Evolutionary conservation across 495 filamentous ascomycete species (phyloP).

Genomic region (Beverwykella pulmonaria): DNA sequence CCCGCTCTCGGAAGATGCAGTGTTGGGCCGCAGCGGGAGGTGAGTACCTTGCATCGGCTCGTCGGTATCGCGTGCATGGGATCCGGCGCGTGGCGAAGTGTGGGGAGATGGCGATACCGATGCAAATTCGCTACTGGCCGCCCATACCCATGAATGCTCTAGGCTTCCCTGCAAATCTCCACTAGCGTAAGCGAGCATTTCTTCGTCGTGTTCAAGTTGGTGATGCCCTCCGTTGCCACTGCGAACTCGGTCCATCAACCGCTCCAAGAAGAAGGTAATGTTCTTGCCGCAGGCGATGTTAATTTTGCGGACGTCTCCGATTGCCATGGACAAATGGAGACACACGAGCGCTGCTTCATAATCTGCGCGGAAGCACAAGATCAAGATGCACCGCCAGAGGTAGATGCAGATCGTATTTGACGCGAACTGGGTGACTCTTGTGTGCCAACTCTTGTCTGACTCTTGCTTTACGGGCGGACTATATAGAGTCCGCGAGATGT

Average conservation of each 20-base stretch:
- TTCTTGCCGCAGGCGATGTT: constrained; percentile 82
- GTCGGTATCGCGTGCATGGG: constrained; percentile 2
- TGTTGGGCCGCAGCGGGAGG: constrained; percentile 38
- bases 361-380: constrained; percentile 73
- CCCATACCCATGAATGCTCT: constrained; percentile 87
- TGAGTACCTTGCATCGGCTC: constrained; percentile 26
- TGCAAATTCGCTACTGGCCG: constrained; percentile 62
- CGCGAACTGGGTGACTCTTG: constrained; percentile 57
- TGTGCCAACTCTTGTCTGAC: constrained; percentile 47
- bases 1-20: constrained; percentile 53
- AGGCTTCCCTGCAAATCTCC: constrained; percentile 85
- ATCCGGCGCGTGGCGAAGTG: constrained; percentile 30
- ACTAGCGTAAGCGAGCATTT: constrained; percentile 84
- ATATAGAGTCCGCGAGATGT: constrained; percentile 61
- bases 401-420: constrained; percentile 77
- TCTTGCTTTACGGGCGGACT: constrained; percentile 7
- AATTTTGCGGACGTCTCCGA: constrained; percentile 69
- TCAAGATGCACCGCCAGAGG: constrained; percentile 84
- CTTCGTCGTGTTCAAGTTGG: constrained; percentile 76
- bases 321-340: constrained; percentile 66
- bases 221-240: constrained; percentile 53
- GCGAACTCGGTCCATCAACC: constrained; percentile 60
- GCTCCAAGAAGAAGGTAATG: constrained; percentile 77
- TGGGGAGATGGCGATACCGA: constrained; percentile 21
- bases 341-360: constrained; percentile 73